Evolutionary conservation across 352 stramenopile genomes (phyloP), one percentile per base, ranked within the genome.

Genomic region (Aphanomyces invadans): DNA sequence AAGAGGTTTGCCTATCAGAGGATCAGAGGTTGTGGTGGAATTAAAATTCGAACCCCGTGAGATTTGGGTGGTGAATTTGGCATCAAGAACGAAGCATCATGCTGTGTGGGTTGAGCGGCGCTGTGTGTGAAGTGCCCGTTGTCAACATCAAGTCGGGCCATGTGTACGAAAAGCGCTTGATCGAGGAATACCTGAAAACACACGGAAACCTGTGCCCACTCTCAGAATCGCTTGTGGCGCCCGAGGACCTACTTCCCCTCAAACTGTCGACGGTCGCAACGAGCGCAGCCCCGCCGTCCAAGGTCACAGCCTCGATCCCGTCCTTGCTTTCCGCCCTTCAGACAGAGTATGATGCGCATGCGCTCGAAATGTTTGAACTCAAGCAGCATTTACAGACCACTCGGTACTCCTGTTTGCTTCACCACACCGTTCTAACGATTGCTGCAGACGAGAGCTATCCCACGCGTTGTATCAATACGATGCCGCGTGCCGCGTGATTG

Each of bases 401-500:
- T n/a, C 87, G 92, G 45, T 67, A 4, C 36, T 29, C 23, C 33
- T 21, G 5, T 42, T 36, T 15, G 2, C 12, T 31, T 10, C 12
- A 7, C 25, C 32, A 9, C 17, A 39, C 33, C n/a, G 1, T 57
- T 26, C 17, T 65, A 15, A 57, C n/a, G n/a, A 17, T 67, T 15
- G 39, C 7, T 26, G 28, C 53, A 69, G 63, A 2, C 80, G 92
- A 62, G 95, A 98, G 73, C 79, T 98, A 5, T 94, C 81, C 55
- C 89, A 96, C 55, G 92, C 95, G 19, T 75, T 98, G 57, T 98
- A 98, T 78, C 94, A 98, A 79, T 95, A 98, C 73, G 95, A 98
- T 76, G 95, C 95, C 5, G 94, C 94, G 9, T 95, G 96, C 56
- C 84, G 94, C 65, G 95, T 98, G 25, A 96, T 98, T 67, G 94